Evolutionary conservation across 805 yeast genomes (phyloP).

Genomic region (Ogataea ganodermae): DNA sequence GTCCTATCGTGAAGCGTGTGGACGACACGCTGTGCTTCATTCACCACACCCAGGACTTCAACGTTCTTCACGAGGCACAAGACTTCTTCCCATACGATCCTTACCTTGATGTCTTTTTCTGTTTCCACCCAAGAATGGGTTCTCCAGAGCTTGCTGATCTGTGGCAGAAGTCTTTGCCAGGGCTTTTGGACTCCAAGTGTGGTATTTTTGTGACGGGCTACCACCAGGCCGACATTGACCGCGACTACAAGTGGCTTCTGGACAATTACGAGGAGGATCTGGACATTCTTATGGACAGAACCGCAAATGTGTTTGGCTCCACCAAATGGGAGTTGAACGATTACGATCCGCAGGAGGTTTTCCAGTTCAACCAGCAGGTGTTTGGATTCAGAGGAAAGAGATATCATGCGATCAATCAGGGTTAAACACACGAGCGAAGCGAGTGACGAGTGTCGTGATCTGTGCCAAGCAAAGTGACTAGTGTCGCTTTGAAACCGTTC

Average conservation of each 20-base stretch:
- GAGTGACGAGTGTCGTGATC: background rate
- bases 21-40: conserved; percentile 74
- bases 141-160: conserved; percentile 75
- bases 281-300: conserved; percentile 77
- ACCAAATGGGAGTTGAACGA: conserved; percentile 96
- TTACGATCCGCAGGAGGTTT: conserved; percentile 87
- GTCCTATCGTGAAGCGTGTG: conserved; percentile 70
- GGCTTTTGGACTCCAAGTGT: conserved; percentile 89
- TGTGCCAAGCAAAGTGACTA: no score
- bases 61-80: conserved; percentile 84
- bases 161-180: conserved; percentile 86
- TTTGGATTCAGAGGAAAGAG: conserved; percentile 96
- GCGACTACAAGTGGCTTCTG: conserved; percentile 73
- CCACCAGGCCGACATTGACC: conserved; percentile 67
- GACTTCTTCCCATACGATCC: conserved; percentile 99
- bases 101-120: conserved; percentile 86
- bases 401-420: conserved; percentile 71
- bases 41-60: conserved; percentile 89
- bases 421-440: background rate
- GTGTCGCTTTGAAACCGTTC: no score
- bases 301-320: conserved; percentile 73
- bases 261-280: conserved; percentile 69
- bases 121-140: conserved; percentile 94
- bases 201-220: conserved; percentile 89
- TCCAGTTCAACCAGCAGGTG: conserved; percentile 85